These are phyloP conservation scores for Thielaviopsis populi DNA, from an alignment of 2,329 filamentous ascomycete species.

Conservation along the genomic window DNA sequence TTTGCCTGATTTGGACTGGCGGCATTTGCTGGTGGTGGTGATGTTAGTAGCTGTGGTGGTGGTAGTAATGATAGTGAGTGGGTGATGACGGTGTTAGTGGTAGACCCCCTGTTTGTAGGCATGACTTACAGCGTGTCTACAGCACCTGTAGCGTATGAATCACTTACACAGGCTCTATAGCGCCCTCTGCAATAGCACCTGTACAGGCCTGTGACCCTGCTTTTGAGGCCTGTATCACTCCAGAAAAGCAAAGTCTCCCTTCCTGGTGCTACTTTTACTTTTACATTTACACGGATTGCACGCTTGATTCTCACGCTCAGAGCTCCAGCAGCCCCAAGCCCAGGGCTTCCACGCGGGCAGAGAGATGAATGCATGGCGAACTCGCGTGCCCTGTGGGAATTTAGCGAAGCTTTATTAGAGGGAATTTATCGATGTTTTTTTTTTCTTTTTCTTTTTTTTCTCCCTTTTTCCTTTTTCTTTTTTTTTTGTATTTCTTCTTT, in stretches of 20 bases:
- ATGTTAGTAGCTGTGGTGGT: too few relatives aligned
- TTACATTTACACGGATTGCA: not conserved
- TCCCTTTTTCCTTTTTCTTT: constrained; percentile 2
- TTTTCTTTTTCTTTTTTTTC: constrained; percentile 9
- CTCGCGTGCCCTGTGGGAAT: constrained; percentile 4
- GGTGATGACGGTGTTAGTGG: too few relatives aligned
- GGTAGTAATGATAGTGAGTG: too few relatives aligned
- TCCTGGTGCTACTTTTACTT: too few relatives aligned
- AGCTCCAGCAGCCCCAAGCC: not conserved
- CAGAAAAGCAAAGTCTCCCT: too few relatives aligned
- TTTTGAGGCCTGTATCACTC: too few relatives aligned
- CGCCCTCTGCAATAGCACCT: too few relatives aligned
- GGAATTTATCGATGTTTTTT: not conserved
- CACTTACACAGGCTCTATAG: too few relatives aligned
- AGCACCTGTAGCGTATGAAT: too few relatives aligned
- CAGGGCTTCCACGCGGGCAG: not conserved
- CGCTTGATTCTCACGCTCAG: not conserved
- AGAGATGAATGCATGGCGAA: not conserved
- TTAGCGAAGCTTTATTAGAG: not conserved
- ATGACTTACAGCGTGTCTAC: too few relatives aligned
- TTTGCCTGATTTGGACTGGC: not conserved
- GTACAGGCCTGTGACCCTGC: too few relatives aligned
- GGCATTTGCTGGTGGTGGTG: not conserved
- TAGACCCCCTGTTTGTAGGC: too few relatives aligned
- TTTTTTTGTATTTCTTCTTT: constrained; percentile 1